Conservation (phyloP, 2,329 filamentous ascomycete species). For the Mycosphaerella sp. region DNA sequence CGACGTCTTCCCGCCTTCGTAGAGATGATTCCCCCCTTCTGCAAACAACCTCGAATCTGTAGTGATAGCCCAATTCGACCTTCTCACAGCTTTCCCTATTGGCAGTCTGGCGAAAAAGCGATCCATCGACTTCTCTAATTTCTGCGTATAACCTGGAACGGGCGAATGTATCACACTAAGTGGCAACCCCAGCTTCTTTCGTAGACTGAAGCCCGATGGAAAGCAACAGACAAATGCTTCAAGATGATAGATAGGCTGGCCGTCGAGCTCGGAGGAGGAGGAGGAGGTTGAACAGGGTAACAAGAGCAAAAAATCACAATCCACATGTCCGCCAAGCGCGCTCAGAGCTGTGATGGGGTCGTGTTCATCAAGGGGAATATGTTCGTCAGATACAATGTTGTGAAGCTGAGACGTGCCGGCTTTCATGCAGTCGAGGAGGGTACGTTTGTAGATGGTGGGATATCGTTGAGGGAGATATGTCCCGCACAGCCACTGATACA, state of each 20-base stretch:
- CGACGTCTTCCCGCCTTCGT: slow-evolving; percentile 22
- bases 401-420: slow-evolving; percentile 27
- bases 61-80: slow-evolving; percentile 50
- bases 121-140: slow-evolving; percentile 56
- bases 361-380: slow-evolving; percentile 37
- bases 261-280: too few species aligned
- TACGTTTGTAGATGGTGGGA: slow-evolving; percentile 40
- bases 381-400: slow-evolving; percentile 44
- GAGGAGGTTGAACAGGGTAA: slow-evolving; percentile 39
- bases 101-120: slow-evolving; percentile 53
- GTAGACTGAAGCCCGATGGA: slow-evolving; percentile 53
- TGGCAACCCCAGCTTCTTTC: slow-evolving; percentile 48
- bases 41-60: slow-evolving; percentile 39
- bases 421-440: slow-evolving; percentile 24
- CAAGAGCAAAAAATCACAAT: slow-evolving; percentile 56
- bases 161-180: slow-evolving; percentile 53
- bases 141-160: slow-evolving; percentile 52
- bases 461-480: slow-evolving; percentile 54
- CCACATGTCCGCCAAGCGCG: slow-evolving; percentile 48
- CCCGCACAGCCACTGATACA: slow-evolving; percentile 51
- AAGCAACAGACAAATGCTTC: slow-evolving; percentile 53
- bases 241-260: slow-evolving; percentile 45
- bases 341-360: slow-evolving; percentile 40
- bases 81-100: slow-evolving; percentile 49
- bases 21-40: slow-evolving; percentile 41